phyloP scores from a whole-genome alignment of 495 filamentous ascomycete species.

The Hypoxylon cercidicola region DNA sequence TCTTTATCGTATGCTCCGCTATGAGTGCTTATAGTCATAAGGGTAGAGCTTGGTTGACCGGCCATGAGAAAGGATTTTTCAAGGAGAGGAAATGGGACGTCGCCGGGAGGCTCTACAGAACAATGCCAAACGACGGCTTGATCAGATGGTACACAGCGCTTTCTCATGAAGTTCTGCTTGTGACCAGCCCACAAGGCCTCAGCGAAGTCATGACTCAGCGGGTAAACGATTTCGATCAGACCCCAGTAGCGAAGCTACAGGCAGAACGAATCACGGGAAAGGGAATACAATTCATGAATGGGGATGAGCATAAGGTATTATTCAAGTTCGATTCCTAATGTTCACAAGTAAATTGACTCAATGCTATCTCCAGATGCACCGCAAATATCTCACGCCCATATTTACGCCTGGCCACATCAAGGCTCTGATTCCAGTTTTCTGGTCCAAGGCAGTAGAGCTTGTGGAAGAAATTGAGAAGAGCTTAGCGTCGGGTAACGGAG shows the following conservation, averaged over 20 bases:
- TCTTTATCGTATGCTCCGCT: too few species aligned
- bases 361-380: neutral
- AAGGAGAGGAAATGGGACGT: too few species aligned
- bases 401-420: neutral
- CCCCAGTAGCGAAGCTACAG: too few species aligned
- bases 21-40: too few species aligned
- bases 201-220: too few species aligned
- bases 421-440: neutral
- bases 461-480: neutral
- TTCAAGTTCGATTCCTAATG: neutral
- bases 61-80: too few species aligned
- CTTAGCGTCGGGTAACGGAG: too few species aligned
- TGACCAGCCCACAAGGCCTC: neutral
- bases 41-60: too few species aligned
- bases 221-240: neutral
- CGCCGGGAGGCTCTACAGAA: too few species aligned
- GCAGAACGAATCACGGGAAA: neutral
- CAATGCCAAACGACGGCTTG: neutral
- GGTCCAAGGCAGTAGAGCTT: neutral
- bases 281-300: neutral
- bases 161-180: neutral
- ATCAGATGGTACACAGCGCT: neutral
- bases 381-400: neutral
- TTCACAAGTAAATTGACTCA: too few species aligned
- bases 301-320: neutral